phyloP scores from a whole-genome alignment of 2,329 filamentous ascomycete species.

The Ustulina deusta region DNA sequence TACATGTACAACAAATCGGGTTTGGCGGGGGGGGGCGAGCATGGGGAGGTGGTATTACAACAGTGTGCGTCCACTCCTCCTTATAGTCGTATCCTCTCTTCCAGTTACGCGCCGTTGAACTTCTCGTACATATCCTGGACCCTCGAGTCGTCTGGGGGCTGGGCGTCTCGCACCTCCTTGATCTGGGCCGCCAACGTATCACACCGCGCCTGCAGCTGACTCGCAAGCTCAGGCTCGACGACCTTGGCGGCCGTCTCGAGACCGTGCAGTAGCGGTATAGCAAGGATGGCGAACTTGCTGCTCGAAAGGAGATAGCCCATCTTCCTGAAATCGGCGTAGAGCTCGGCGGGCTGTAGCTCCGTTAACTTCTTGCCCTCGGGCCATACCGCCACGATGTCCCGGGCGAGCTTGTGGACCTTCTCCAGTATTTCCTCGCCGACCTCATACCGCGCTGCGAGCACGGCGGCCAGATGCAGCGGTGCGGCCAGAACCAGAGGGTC shows the following conservation, averaged over 20 bases:
- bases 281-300: slow-evolving; percentile 54
- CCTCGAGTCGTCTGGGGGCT: slow-evolving; percentile 30
- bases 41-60: slow-evolving; percentile 38
- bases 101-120: slow-evolving; percentile 45
- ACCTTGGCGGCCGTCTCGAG: slow-evolving; percentile 60
- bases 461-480: slow-evolving; percentile 59
- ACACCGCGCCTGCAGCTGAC: slow-evolving; percentile 56
- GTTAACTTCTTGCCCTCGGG: slow-evolving; percentile 54
- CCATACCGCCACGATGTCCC: slow-evolving; percentile 56
- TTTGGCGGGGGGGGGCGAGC: too few relatives aligned
- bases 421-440: slow-evolving; percentile 49
- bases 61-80: background rate
- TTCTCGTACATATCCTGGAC: slow-evolving; percentile 50
- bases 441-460: slow-evolving; percentile 53
- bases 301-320: slow-evolving; percentile 52
- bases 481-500: slow-evolving; percentile 60
- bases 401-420: slow-evolving; percentile 55
- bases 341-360: slow-evolving; percentile 53
- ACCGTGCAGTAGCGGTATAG: slow-evolving; percentile 57
- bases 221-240: slow-evolving; percentile 51
- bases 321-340: slow-evolving; percentile 46
- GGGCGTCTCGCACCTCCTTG: slow-evolving; percentile 46
- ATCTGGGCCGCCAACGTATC: slow-evolving; percentile 55
- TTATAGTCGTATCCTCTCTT: background rate
- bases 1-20: slow-evolving; percentile 29